Evolutionary conservation across 768 basidiomycete genomes (phyloP), one percentile per base, ranked within the genome.

Genomic region (Cystofilobasidium bisporidii): DNA sequence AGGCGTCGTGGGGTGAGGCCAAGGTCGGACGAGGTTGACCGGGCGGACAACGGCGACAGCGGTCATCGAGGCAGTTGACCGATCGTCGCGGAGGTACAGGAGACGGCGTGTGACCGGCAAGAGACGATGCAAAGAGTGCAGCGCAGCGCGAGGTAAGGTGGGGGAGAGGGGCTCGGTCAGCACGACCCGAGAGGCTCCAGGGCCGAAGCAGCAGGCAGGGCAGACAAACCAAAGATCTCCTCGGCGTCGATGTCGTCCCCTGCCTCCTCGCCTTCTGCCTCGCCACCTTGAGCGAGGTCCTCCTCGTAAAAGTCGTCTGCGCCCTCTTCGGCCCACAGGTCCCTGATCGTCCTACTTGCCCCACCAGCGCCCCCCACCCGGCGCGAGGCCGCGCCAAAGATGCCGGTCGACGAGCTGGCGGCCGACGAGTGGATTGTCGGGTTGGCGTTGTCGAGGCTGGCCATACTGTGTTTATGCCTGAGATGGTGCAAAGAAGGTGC

Each of bases 371-470:
- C 70, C 48, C n/a, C 79, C 20, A 74, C 78, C 15, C 78, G 73
- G 38, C 22, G 72, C 60, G 53, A 6, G 28, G 28, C 32, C 50
- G 57, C 41, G 33, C 32, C 50, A 15, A 64, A 63, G 28, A n/a
- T 22, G 60, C 64, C 41, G 33, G 32, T 36, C 22, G 64, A 50
- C 5, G 73, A 59, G 58, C 61, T 43, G 0, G 69, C 55, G 9
- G 76, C 71, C 4, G 77, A 71, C 0, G 79, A 75, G 75, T 91
- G 88, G 45, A 98, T 81, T 15, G 84, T 86, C 0, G 94, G 94
- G 77, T 97, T 97, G 22, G 87, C 87, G 77, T 98, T 98, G 82
- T 81, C 80, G 12, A 78, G 74, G 61, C 74, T 55, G 14, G 66
- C 20, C 66, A 68, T 68, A 6, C 24, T 10, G 55, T 32, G 11